A percentile compares a stretch with the other conserved stretches of the same genome.
phyloP scores from a whole-genome alignment of 305 asterid genomes.

The Ruellia speciosa region DNA sequence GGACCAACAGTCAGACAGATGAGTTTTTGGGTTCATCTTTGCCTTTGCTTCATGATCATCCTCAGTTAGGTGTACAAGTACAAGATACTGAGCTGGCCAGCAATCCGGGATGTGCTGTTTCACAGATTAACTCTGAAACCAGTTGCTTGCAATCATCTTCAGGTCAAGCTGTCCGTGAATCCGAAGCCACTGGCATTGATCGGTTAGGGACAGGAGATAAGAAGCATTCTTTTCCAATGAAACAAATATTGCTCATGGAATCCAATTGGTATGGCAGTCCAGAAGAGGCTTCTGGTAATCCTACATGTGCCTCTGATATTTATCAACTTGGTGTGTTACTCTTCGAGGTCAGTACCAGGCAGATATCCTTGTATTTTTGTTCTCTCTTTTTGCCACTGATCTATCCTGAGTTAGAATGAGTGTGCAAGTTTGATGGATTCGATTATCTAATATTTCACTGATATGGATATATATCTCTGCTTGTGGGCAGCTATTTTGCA shows the following conservation, averaged over 20 bases:
- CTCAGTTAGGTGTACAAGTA: conserved; percentile 16
- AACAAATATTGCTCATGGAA: conserved; percentile 44
- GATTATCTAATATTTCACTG: neutral
- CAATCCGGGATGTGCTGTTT: conserved; percentile 24
- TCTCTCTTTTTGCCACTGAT: conserved; percentile 2
- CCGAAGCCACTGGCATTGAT: conserved; percentile 25
- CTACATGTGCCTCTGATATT: conserved; percentile 71
- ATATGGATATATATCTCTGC: conserved; percentile 18
- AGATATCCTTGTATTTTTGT: neutral
- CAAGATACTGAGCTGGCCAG: conserved; percentile 22
- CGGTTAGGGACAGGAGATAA: conserved; percentile 19
- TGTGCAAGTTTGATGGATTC: neutral
- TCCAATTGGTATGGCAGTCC: conserved; percentile 46
- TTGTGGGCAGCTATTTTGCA: conserved; percentile 69
- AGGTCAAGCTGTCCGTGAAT: conserved; percentile 28
- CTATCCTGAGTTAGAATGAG: conserved; percentile 1
- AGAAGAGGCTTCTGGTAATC: conserved; percentile 51
- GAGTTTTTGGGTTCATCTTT: conserved; percentile 41
- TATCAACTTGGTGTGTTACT: conserved; percentile 90
- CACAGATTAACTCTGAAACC: conserved; percentile 34
- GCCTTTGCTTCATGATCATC: conserved; percentile 23
- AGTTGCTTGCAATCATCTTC: conserved; percentile 37
- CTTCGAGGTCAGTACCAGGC: conserved; percentile 60
- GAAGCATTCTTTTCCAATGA: conserved; percentile 47
- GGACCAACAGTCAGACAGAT: conserved; percentile 34